Evolutionary conservation across 441 rosid species (phyloP), one percentile per base, ranked within the genome.

Genomic region (Erodium chrysanthum): DNA sequence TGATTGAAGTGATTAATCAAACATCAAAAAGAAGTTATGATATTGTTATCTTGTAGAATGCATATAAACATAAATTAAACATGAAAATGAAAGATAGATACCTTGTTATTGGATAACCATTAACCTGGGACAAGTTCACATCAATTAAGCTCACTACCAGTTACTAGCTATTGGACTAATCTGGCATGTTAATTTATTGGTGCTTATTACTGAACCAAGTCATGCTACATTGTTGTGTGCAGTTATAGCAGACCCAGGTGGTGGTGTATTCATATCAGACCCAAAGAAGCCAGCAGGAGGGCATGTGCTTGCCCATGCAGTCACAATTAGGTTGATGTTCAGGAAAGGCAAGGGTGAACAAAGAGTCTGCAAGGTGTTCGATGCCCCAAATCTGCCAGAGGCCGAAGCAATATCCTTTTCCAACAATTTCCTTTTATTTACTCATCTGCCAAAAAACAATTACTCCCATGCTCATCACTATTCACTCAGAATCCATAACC

Each of bases 231-330:
- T 64, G 25, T 67, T 83, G 79, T 61, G 67, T 79, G 81, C 85
- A 90, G 98, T 90, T 27, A 83, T 89, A 69, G 89, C 94, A 18
- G 97, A 91, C 73, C 97, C 97, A 66, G 91, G 95, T 0, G 95
- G 98, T n/a, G 96, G 95, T 66, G 76, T 93, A 63, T 91, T 93
- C 85, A 81, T 88, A 81, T 88, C 96, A 66, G 96, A 91, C 70
- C 96, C 96, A 56, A 91, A 91, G 84, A 94, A 94, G 73, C 92
- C 97, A 54, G 97, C 96, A 17, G 92, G 94, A 73, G 96, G 97
- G 2, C 98, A 94, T 69, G 97, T 94, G 58, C 92, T 91, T 37
- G 98, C 97, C 64, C 91, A 91, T 74, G 96, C 97, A 46, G 92
- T 86, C 60, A 88, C 97, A 60, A 84, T 94, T 67, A 86, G 98